These are phyloP conservation scores for Aspergillus incahuasiensis DNA, from an alignment of 495 filamentous ascomycete species.

Conservation along the genomic window DNA sequence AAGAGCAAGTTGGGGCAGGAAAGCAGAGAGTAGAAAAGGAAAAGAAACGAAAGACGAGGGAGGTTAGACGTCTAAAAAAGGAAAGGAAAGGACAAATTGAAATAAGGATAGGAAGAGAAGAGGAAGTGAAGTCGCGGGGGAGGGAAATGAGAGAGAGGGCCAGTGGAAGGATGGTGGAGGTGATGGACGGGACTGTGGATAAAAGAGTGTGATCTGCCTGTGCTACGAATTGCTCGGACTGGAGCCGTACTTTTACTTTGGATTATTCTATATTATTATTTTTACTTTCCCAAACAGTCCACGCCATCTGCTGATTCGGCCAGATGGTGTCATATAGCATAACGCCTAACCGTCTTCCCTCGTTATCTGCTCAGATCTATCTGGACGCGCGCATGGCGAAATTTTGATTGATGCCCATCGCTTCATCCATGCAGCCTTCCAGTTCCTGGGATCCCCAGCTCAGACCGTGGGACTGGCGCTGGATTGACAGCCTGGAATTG, in stretches of 20 bases:
- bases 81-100: conserved; percentile 22
- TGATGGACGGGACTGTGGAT: conserved; percentile 35
- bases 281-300: not conserved
- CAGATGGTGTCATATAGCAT: conserved; percentile 12
- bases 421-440: not conserved
- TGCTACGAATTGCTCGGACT: conserved; percentile 32
- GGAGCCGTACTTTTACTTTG: conserved; percentile 27
- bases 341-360: not conserved
- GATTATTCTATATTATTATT: conserved; percentile 12
- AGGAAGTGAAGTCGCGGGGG: conserved; percentile 19
- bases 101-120: conserved; percentile 22
- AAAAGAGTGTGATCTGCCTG: conserved; percentile 45
- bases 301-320: conserved; percentile 14
- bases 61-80: conserved; percentile 26
- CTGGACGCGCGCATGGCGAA: not conserved
- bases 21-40: conserved; percentile 21
- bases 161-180: conserved; percentile 8
- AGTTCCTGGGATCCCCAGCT: conserved; percentile 10
- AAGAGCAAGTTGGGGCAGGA: conserved; percentile 26
- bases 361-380: not conserved
- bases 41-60: conserved; percentile 19
- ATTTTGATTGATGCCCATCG: not conserved
- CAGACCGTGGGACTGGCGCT: conserved; percentile 15
- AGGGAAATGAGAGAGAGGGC: conserved; percentile 35
- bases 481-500: not conserved